Evolutionary conservation across 495 filamentous ascomycete species (phyloP).

Genomic region (Pyrenula aspistea): DNA sequence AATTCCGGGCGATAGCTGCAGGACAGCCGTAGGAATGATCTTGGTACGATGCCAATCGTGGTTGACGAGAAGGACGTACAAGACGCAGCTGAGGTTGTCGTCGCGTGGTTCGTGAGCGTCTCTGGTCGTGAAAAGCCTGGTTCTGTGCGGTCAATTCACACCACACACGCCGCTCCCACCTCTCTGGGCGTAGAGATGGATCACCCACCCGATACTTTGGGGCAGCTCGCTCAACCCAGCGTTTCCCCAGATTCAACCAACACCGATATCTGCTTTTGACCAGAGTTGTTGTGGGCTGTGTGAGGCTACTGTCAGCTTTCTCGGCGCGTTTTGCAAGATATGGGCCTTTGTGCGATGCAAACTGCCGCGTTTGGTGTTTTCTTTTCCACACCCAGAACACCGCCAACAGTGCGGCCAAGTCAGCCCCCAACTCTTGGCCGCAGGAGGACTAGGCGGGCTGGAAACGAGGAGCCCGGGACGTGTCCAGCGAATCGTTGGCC

Average conservation of each 20-base stretch:
- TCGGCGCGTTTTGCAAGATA: neutral
- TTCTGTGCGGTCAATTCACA: no score
- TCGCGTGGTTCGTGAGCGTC: no score
- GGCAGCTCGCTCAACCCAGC: neutral
- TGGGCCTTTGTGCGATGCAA: neutral
- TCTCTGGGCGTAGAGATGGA: neutral
- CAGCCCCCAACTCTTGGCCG: neutral
- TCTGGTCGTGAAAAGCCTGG: no score
- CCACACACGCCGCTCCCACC: no score
- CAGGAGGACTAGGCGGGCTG: neutral
- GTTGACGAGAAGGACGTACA: no score
- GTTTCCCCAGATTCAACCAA: neutral
- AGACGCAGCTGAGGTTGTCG: no score
- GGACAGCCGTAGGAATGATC: neutral
- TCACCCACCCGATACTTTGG: neutral
- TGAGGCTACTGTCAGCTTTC: neutral
- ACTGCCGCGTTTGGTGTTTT: no score
- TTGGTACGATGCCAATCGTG: no score
- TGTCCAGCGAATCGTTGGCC: neutral
- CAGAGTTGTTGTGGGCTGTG: neutral
- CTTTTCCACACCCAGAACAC: neutral
- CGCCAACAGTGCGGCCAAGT: neutral
- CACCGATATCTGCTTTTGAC: neutral
- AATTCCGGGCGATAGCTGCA: neutral
- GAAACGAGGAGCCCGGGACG: neutral